phyloP scores from a whole-genome alignment of 192 early-diverging fungal genomes.

The Linnemannia elongata region DNA sequence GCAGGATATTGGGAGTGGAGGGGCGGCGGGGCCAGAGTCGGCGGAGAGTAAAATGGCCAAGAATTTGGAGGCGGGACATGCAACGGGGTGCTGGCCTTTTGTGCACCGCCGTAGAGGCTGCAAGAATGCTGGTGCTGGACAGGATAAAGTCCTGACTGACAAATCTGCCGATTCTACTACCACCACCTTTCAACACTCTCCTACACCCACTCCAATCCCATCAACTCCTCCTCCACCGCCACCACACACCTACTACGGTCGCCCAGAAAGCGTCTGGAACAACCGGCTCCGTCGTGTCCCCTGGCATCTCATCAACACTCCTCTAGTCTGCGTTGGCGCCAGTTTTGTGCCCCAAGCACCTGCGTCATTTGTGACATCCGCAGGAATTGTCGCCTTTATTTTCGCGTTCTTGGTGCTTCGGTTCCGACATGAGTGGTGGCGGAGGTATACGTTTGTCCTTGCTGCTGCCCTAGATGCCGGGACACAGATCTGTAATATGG shows the following conservation, averaged over 20 bases:
- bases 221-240: background rate
- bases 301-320: slow-evolving; percentile 48
- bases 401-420: slow-evolving; percentile 49
- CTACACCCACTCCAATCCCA: background rate
- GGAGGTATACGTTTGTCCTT: slow-evolving; percentile 47
- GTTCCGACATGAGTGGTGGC: slow-evolving; percentile 52
- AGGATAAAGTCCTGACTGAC: background rate
- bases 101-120: background rate
- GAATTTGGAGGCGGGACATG: slow-evolving; percentile 13
- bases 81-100: slow-evolving; percentile 9
- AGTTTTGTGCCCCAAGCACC: slow-evolving; percentile 53
- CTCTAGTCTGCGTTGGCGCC: slow-evolving; percentile 38
- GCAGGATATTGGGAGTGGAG: background rate
- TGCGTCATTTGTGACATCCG: slow-evolving; percentile 40
- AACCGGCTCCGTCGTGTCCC: slow-evolving; percentile 28
- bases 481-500: slow-evolving; percentile 57
- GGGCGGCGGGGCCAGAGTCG: background rate
- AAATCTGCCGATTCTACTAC: background rate
- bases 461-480: slow-evolving; percentile 53
- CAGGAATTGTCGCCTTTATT: slow-evolving; percentile 33
- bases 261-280: slow-evolving; percentile 19
- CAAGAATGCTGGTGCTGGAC: background rate
- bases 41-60: background rate
- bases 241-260: slow-evolving; percentile 32
- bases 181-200: background rate